Conservation (phyloP, 2,329 filamentous ascomycete species). For the Colletotrichum noveboracense region DNA sequence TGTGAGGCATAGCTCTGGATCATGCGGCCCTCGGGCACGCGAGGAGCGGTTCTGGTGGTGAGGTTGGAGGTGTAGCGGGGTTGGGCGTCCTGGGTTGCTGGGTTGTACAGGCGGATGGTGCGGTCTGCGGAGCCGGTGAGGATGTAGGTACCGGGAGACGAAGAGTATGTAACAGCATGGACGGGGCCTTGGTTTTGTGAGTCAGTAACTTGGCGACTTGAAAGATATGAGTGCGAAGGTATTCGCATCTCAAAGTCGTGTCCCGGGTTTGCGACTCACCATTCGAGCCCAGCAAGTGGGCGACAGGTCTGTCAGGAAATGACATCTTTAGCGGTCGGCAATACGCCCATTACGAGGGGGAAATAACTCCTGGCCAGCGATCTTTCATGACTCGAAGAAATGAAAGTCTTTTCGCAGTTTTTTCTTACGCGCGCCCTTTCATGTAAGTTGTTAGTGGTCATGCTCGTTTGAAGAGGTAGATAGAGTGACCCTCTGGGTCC, state of each 20-base stretch:
- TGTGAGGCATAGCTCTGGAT: constrained; percentile 91
- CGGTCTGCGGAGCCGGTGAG: constrained; percentile 88
- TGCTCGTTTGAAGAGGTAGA: neutral
- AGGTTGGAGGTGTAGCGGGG: constrained; percentile 28
- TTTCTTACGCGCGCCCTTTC: neutral
- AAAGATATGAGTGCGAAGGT: neutral
- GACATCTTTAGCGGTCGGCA: constrained; percentile 37
- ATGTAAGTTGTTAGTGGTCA: neutral
- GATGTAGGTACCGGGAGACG: constrained; percentile 76
- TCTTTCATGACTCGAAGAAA: neutral
- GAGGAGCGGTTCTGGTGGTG: constrained; percentile 38
- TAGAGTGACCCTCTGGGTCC: neutral
- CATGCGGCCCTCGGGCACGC: constrained; percentile 59
- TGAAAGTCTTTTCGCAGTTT: neutral
- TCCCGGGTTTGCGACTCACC: constrained; percentile 42
- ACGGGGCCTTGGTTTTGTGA: constrained; percentile 60
- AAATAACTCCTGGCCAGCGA: neutral
- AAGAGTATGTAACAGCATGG: constrained; percentile 76
- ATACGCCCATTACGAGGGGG: constrained; percentile 8
- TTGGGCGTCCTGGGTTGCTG: constrained; percentile 46
- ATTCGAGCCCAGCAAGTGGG: constrained; percentile 63
- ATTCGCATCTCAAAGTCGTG: neutral
- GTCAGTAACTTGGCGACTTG: neutral
- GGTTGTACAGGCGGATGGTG: constrained; percentile 85
- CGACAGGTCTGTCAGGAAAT: constrained; percentile 54